phyloP scores from a whole-genome alignment of 2,329 filamentous ascomycete species.

The Alternaria viburni region DNA sequence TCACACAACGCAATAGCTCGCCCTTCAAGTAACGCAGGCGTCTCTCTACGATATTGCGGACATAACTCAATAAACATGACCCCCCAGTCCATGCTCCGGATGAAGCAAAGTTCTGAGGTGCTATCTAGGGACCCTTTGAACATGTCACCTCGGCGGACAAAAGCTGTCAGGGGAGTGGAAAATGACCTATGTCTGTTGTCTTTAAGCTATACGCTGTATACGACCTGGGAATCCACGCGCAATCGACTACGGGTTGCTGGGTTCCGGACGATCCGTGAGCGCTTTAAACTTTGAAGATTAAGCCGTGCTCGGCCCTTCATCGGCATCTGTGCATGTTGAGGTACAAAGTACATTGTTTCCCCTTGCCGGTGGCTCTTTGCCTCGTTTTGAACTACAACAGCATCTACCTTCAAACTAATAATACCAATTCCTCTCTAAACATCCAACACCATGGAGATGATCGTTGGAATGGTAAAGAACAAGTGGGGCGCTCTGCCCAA shows the following conservation, averaged over 20 bases:
- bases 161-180: background rate
- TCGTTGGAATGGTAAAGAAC: background rate
- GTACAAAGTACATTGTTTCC: background rate
- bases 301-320: background rate
- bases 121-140: background rate
- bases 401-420: accelerated
- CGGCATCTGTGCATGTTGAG: background rate
- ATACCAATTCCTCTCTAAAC: background rate
- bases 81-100: background rate
- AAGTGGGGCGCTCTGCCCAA: background rate
- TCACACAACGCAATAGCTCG: background rate
- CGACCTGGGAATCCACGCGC: background rate
- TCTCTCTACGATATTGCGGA: background rate
- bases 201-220: background rate
- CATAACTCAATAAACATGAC: background rate
- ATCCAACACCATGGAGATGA: background rate
- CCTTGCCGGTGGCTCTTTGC: background rate
- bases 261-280: background rate
- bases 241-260: background rate
- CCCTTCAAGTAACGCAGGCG: background rate
- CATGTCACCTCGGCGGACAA: background rate
- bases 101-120: background rate
- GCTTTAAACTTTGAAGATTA: background rate
- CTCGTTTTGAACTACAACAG: accelerated
- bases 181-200: background rate